Conservation (phyloP, 495 filamentous ascomycete species). For the Platismatia glauca region DNA sequence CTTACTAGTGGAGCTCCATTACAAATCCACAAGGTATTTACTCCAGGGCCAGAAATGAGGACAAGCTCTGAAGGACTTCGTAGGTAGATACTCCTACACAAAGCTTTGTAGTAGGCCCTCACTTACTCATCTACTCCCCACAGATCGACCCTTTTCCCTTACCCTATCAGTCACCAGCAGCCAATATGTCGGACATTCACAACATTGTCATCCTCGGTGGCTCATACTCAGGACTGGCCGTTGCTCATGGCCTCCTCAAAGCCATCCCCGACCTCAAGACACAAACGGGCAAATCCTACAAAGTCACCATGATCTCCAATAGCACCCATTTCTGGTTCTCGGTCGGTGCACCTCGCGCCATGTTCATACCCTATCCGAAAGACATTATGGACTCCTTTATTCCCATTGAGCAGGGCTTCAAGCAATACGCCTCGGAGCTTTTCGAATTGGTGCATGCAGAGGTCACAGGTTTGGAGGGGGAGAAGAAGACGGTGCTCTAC, state of each 20-base stretch:
- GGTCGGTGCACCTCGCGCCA: constrained; percentile 44
- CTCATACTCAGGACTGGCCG: constrained; percentile 41
- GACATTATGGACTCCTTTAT: constrained; percentile 40
- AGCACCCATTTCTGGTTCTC: constrained; percentile 52
- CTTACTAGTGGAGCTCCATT: background rate
- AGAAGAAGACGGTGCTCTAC: constrained; percentile 24
- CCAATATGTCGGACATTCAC: constrained; percentile 18
- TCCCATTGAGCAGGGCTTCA: constrained; percentile 32
- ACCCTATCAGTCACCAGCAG: background rate
- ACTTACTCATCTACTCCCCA: background rate
- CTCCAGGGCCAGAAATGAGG: no score
- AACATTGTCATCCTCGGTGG: constrained; percentile 47
- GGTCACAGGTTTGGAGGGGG: constrained; percentile 24
- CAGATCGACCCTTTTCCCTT: background rate
- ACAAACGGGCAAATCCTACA: constrained; percentile 23
- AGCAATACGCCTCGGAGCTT: constrained; percentile 25
- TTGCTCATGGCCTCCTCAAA: constrained; percentile 44
- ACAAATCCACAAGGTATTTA: background rate
- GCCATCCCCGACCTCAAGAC: constrained; percentile 27
- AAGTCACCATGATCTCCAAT: constrained; percentile 35
- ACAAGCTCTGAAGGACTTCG: background rate
- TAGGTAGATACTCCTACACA: no score
- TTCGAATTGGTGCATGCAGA: constrained; percentile 34
- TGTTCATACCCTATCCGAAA: constrained; percentile 36
- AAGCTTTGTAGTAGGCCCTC: no score